Conservation (phyloP, 1,284 basidiomycete species). For the Blastosporella zonata region DNA sequence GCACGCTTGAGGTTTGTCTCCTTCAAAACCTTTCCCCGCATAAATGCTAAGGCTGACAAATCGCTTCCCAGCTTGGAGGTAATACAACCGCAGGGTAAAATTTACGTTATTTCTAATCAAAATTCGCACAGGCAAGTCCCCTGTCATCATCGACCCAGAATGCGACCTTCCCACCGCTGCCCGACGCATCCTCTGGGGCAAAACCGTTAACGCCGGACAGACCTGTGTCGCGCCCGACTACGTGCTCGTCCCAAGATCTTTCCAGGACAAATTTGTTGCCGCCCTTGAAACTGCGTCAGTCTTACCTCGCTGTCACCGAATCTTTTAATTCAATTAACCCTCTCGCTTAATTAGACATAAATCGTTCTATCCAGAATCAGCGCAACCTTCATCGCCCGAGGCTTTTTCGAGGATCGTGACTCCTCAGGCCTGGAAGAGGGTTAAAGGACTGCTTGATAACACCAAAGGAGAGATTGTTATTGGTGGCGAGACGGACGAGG, state of each 20-base stretch:
- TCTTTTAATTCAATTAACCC: neutral
- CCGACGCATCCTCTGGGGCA: conserved; percentile 77
- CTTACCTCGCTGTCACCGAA: neutral
- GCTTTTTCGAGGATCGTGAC: conserved; percentile 30
- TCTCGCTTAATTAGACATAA: conserved; percentile 37
- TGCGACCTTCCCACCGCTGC: conserved; percentile 60
- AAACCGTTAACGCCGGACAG: conserved; percentile 74
- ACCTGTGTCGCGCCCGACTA: conserved; percentile 80
- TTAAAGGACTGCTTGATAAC: conserved; percentile 60
- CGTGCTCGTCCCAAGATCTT: conserved; percentile 63
- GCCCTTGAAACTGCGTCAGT: conserved; percentile 59
- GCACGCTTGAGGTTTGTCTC: conserved; percentile 67
- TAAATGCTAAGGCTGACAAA: neutral
- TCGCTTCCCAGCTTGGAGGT: conserved; percentile 21
- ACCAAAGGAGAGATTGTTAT: conserved; percentile 72
- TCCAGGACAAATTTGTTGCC: conserved; percentile 61
- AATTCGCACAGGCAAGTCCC: conserved; percentile 70
- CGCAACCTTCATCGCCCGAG: conserved; percentile 35
- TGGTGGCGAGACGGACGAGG: conserved; percentile 67
- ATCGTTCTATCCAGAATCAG: conserved; percentile 37
- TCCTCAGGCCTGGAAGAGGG: conserved; percentile 48
- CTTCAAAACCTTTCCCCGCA: neutral
- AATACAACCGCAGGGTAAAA: neutral
- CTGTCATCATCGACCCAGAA: conserved; percentile 74
- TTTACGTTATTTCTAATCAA: neutral